Base-by-base conservation (phyloP, 1,139 yeast species). In the Spathaspora jeffriesii region DNA sequence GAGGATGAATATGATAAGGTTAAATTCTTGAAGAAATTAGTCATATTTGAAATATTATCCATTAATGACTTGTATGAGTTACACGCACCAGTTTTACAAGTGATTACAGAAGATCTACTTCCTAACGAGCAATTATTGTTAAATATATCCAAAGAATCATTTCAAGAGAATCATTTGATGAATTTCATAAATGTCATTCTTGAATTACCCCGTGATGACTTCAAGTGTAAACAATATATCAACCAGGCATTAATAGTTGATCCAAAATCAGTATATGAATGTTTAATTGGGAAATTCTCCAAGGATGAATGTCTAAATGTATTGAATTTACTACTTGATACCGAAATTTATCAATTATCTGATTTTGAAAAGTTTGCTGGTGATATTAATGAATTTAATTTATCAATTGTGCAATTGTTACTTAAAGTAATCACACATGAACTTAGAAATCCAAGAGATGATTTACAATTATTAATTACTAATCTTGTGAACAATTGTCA, bases 401-500 rank as follows among this genome's bases (percentile, higher is more conserved):
- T 84, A 27, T 77, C 82, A 0, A 56, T 81, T 1, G 70, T 73
- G 45, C 89, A 84, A 56, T 60, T 81, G 18, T 59, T 82, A 9
- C 49, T 72, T 3, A 55, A 65, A 38, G 50, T 62, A 1, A 50
- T 68, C 0, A 46, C 61, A 1, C 44, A 54, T 23, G 67, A 64
- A n/a, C 50, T 59, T 20, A 38, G 5, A 3, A 36, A 36, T 21
- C 40, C 21, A 4, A 13, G 50, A 14, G 48, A 44, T 4, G 51
- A 47, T 3, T 49, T 65, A 44, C 56, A 56, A 38, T 11, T 14
- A 4, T 51, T 81, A 48, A 77, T 81, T 37, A 62, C 65, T 11
- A 49, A 63, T 2, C 74, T 82, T 47, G 58, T 84, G 42, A 65
- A 71, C 14, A 70, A 79, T 3, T 65, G 77, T 5, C 63, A 62